Conservation (phyloP, 176 grass and related monocot genomes). For the Chrysopogon serrulatus region DNA sequence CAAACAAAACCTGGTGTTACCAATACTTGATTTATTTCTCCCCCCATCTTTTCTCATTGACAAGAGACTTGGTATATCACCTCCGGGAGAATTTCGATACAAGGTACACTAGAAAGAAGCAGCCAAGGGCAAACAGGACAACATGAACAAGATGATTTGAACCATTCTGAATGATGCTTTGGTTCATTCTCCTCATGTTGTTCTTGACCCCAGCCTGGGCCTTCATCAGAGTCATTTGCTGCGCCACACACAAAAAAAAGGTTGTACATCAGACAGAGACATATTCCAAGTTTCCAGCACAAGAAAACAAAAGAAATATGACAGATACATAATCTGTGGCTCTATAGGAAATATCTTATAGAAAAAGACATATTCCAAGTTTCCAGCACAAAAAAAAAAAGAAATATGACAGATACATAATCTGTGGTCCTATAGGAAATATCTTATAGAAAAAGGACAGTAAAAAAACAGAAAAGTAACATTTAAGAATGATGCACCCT, state of each 20-base stretch:
- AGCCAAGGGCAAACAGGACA: constrained; percentile 64
- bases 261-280: neutral
- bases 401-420: neutral
- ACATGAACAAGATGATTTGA: constrained; percentile 84
- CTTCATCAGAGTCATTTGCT: constrained; percentile 78
- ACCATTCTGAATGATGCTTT: constrained; percentile 74
- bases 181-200: constrained; percentile 93
- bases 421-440: neutral
- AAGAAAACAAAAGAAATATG: neutral
- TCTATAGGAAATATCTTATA: neutral
- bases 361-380: neutral
- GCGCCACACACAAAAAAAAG: neutral
- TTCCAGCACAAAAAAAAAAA: neutral
- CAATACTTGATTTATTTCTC: neutral
- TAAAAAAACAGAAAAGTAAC: neutral
- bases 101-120: constrained; percentile 77
- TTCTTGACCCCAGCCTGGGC: constrained; percentile 84
- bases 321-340: neutral
- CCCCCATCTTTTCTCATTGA: neutral
- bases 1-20: neutral
- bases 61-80: constrained; percentile 29
- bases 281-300: neutral
- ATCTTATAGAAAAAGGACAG: neutral
- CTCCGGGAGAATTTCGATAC: constrained; percentile 60
- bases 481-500: neutral